Base-by-base conservation (phyloP, 768 basidiomycete genomes). In the Holtermanniella nyarrowii region DNA sequence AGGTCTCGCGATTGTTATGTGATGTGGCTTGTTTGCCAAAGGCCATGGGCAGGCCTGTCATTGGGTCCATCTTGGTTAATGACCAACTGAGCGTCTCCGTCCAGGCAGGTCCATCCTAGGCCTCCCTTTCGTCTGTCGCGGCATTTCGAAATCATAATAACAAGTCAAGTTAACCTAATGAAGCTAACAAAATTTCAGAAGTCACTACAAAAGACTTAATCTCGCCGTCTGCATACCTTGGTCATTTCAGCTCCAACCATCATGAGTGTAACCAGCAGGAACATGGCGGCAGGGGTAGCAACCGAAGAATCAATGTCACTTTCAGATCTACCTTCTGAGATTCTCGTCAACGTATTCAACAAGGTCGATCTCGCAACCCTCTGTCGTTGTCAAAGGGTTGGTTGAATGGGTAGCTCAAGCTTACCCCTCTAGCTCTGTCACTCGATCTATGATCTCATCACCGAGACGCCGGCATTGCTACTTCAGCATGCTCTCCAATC, bases 371-470 rank as follows among this genome's bases (percentile, higher is more conserved):
- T 61, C 26, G 50, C 52, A 2, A 53, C 57, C n/a, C 41, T 63
- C 22, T 59, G 56, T 11, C 44, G 58, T 41, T 61, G 60, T 49
- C 53, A 46, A 42, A 26, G 61, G 26, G 63, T 65, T 26, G 43
- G 63, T 50, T n/a, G n/a, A n/a, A n/a, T n/a, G n/a, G n/a, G 26
- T 7, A 5, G 31, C 22, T 11, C n/a, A 25, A 14, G 31, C 50
- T 46, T n/a, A 31, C 21, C 16, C 22, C 20, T 20, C 12, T 37
- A 71, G 69, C 57, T 71, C 4, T 65, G 62, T 45, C 61, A 62
- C 48, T 37, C 57, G 1, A 44, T 69, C 39, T 46, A 60, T 25
- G 52, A 55, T 0, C 45, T 69, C 23, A 31, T 66, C n/a, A 61
- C 56, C 0, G 56, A 57, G 2, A 61, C 58, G 16, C 51, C 64